These are phyloP conservation scores for Aspergillus neoniger DNA, from an alignment of 2,329 filamentous ascomycete species.

Conservation along the genomic window DNA sequence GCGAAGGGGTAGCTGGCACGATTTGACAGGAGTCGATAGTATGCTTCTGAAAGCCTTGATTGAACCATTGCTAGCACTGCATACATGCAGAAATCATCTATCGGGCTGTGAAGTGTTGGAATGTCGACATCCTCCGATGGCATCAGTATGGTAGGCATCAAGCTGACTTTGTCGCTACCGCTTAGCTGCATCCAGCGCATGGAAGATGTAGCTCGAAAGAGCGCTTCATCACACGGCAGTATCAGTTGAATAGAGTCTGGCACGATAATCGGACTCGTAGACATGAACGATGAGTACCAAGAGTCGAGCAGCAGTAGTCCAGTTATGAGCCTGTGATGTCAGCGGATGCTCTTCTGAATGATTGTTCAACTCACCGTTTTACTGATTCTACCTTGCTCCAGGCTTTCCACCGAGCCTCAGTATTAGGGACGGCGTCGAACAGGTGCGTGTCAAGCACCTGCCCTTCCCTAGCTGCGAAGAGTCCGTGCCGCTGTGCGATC, in stretches of 20 bases:
- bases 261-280: conserved; percentile 49
- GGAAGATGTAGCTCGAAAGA: conserved; percentile 46
- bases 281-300: conserved; percentile 52
- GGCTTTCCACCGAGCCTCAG: conserved; percentile 53
- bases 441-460: conserved; percentile 44
- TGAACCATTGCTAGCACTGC: conserved; percentile 44
- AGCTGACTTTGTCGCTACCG: conserved; percentile 35
- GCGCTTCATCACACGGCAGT: conserved; percentile 48
- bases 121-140: conserved; percentile 40
- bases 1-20: conserved; percentile 43
- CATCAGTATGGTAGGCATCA: conserved; percentile 37
- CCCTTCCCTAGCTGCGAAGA: conserved; percentile 53
- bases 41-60: conserved; percentile 46
- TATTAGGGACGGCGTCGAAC: conserved; percentile 46
- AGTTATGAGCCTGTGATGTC: conserved; percentile 42
- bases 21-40: conserved; percentile 45
- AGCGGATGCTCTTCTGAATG: background rate
- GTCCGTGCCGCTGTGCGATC: conserved; percentile 52
- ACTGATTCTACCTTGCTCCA: conserved; percentile 56
- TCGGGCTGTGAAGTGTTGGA: conserved; percentile 34
- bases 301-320: conserved; percentile 50
- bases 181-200: conserved; percentile 42
- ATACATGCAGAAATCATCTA: conserved; percentile 41
- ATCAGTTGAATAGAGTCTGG: conserved; percentile 51
- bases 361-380: conserved; percentile 41